These are phyloP conservation scores for Gyrodon lividus DNA, from an alignment of 768 basidiomycete species.

Conservation along the genomic window DNA sequence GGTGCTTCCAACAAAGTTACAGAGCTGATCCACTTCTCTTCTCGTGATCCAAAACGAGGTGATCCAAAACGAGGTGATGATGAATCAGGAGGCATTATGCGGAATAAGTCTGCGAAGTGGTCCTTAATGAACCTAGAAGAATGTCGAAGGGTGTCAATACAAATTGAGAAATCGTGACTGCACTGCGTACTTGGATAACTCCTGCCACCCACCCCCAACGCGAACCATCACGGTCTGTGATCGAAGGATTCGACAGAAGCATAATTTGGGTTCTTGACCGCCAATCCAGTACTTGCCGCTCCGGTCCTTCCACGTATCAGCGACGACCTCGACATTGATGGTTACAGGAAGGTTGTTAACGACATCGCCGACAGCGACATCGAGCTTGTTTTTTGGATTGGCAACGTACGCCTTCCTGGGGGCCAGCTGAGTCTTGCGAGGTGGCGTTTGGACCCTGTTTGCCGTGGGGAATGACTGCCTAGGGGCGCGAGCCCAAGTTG, in stretches of 20 bases:
- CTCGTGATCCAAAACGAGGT: constrained; percentile 40
- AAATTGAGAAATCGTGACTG: not conserved
- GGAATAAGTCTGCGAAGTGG: constrained; percentile 83
- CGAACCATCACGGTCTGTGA: constrained; percentile 96
- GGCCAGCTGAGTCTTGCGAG: constrained; percentile 36
- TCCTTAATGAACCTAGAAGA: constrained; percentile 74
- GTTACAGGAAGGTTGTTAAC: constrained; percentile 85
- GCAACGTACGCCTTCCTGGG: constrained; percentile 74
- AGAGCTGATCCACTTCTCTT: constrained; percentile 86
- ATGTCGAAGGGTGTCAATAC: constrained; percentile 12
- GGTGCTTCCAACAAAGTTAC: constrained; percentile 62
- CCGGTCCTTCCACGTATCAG: constrained; percentile 87
- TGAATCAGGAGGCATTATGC: constrained; percentile 62
- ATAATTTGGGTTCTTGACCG: constrained; percentile 83
- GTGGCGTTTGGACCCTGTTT: constrained; percentile 47
- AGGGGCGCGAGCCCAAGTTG: constrained; percentile 69
- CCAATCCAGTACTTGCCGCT: constrained; percentile 98
- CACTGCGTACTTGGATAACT: constrained; percentile 76
- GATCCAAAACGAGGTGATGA: constrained; percentile 46
- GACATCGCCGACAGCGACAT: constrained; percentile 89
- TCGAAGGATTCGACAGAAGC: constrained; percentile 88
- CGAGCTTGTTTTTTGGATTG: constrained; percentile 87
- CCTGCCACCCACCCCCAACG: constrained; percentile 93
- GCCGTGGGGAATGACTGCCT: constrained; percentile 55
- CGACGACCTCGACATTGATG: constrained; percentile 78